These are phyloP conservation scores for Botrytis paeoniae DNA, from an alignment of 2,329 filamentous ascomycete species.

Conservation along the genomic window DNA sequence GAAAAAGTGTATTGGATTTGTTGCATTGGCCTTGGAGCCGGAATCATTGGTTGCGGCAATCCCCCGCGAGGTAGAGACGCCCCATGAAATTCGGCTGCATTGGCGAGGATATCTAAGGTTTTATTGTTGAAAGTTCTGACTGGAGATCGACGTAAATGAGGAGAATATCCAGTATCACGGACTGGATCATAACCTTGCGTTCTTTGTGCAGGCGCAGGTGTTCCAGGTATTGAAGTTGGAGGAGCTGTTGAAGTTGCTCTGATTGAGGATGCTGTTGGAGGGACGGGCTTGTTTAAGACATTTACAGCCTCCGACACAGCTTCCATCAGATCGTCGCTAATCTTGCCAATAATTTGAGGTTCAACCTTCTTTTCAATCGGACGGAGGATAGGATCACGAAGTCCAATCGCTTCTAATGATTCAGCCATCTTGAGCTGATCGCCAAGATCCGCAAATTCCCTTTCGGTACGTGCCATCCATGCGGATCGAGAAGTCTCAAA, in stretches of 20 bases:
- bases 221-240: conserved; percentile 15
- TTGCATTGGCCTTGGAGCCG: background rate
- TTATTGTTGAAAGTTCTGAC: conserved; percentile 5
- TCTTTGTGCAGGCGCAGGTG: conserved; percentile 19
- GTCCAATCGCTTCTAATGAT: conserved; percentile 18
- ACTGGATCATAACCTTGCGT: conserved; percentile 31
- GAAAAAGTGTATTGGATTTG: conserved; percentile 6
- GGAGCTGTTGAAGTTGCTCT: conserved; percentile 12
- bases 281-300: background rate
- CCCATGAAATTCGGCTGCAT: conserved; percentile 11
- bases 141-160: conserved; percentile 12
- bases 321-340: conserved; percentile 8
- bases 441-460: conserved; percentile 16
- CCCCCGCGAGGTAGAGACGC: background rate
- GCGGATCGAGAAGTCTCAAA: conserved; percentile 26
- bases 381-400: conserved; percentile 14
- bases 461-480: conserved; percentile 22
- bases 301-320: background rate
- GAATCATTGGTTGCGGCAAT: background rate
- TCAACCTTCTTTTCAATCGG: background rate
- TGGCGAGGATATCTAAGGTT: conserved; percentile 12
- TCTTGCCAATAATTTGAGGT: conserved; percentile 11
- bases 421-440: conserved; percentile 18
- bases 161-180: conserved; percentile 23
- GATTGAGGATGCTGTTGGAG: conserved; percentile 12